Base-by-base conservation (phyloP, 1,284 basidiomycete species). In the Malassezia pachydermatis region DNA sequence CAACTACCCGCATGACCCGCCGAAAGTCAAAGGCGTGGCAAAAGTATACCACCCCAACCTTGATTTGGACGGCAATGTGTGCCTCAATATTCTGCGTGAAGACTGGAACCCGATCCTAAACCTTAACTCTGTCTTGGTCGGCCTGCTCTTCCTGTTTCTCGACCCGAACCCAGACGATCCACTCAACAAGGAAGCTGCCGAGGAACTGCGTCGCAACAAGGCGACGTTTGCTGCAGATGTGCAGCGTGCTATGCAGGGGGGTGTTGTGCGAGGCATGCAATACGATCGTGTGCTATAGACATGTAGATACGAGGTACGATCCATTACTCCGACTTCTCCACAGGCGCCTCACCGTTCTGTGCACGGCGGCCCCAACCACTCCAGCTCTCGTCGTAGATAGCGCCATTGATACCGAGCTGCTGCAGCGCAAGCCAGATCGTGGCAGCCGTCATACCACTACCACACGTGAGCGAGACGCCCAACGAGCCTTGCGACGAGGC, bases 21-120 rank as follows among this genome's bases (percentile, higher is more conserved):
- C 94, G 63, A 98, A 95, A 75, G 94, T 99, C 75, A 90, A 94
- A 73, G 96, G 92, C 76, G 83, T 82, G 46, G 9, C 28, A 22
- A 58, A 94, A 90, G 95, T 98, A 71, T 98, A 99, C 74, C 94
- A 99, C 73, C 94, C 94, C 2, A 99, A 99, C 68, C 83, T 99
- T 39, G 92, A 99, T 73, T 79, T 95, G 28, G 88, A 96, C 38
- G 90, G 90, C 41, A 95, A 95, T 62, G 88, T 96, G 30, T 75
- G 74, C 54, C 68, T 75, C 27, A 98, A 98, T 76, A 96, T 98
- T 65, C 79, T 98, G 52, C 82, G 94, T 72, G 94, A 98, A 77
- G 94, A 98, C 76, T 99, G 94, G 94, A 99, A 99, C 72, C 94
- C 94, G 13, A 94, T 96, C 4, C 78, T 98, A 44, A 96, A 95